Base-by-base conservation (phyloP, 345 rosid genomes). In the Turritis glabra region DNA sequence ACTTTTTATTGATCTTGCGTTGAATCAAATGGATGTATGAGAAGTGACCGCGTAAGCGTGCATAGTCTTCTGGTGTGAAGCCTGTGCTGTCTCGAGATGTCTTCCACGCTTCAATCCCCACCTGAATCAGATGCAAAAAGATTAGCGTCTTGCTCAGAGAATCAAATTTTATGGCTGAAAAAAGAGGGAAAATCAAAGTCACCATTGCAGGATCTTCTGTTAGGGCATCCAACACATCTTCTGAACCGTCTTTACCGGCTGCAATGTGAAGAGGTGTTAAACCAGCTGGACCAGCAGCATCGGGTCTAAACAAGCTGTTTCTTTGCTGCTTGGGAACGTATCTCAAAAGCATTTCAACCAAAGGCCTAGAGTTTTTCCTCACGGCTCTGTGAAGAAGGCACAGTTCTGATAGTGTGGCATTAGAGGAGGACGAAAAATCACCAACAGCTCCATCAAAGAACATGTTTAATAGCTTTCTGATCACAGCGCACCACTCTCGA, bases 221-320 rank as follows among this genome's bases (percentile, higher is more conserved):
- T 70, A 96, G 80, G 56, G 97, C 91, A 67, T 92, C 95, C 72
- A 96, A 72, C 35, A 90, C 88, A 61, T 85, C 93, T 83, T 96
- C 97, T 26, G 99, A 92, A 71, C 87, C 93, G 81, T 96, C 99
- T 89, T 88, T 96, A 64, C 99, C 99, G 1, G 99, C 99, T 58
- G 97, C 99, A 69, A 96, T 89, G 82, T 96, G 99, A 69, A 92
- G 96, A 80, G 99, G 98, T 22, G 99, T 96, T 87, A 92, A 85
- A 81, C 99, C 96, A 22, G 87, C 93, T 48, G 98, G 97, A 69
- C 99, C 99, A 15, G 76, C n/a, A 38, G 71, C 87, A 81, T 96
- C 93, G 1, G 99, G 99, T 80, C 85, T 88, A 73, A 96, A 96
- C 80, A 92, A 74, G 68, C 75, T 80, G 8, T 58, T 50, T 27